Conservation (phyloP, 2,329 filamentous ascomycete genomes). For the Cercospora citrullina region DNA sequence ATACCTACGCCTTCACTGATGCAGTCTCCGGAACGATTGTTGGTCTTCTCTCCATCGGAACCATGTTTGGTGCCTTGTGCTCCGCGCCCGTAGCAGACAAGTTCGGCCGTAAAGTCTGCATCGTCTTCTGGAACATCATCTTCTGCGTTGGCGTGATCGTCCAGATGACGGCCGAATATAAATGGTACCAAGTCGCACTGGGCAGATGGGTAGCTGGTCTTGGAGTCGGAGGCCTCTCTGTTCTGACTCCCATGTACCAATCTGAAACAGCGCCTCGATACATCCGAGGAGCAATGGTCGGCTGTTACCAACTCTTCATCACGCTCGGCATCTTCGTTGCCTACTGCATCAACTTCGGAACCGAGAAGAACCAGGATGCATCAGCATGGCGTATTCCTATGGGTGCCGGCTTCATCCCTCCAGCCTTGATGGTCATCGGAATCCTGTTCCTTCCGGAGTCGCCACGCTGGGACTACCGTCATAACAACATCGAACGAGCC, state of each 20-base stretch:
- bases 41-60: slow-evolving; percentile 61
- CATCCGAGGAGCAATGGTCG: slow-evolving; percentile 64
- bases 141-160: slow-evolving; percentile 65
- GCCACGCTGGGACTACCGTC: slow-evolving; percentile 60
- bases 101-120: slow-evolving; percentile 62
- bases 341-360: slow-evolving; percentile 60
- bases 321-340: slow-evolving; percentile 63
- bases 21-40: slow-evolving; percentile 64
- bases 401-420: slow-evolving; percentile 59
- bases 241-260: slow-evolving; percentile 68
- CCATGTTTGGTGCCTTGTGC: slow-evolving; percentile 58
- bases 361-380: slow-evolving; percentile 50
- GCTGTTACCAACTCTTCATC: slow-evolving; percentile 68
- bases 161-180: slow-evolving; percentile 59
- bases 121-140: slow-evolving; percentile 63
- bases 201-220: slow-evolving; percentile 67
- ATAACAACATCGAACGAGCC: slow-evolving; percentile 54
- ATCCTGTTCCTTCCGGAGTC: slow-evolving; percentile 59
- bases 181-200: slow-evolving; percentile 66
- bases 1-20: slow-evolving; percentile 52
- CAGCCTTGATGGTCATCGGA: slow-evolving; percentile 54
- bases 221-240: slow-evolving; percentile 64
- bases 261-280: slow-evolving; percentile 65
- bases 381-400: slow-evolving; percentile 65
- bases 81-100: slow-evolving; percentile 63